Evolutionary conservation across 169 alveolate genomes (phyloP), one percentile per base, ranked within the genome.

Genomic region (Cryptosporidium canis): DNA sequence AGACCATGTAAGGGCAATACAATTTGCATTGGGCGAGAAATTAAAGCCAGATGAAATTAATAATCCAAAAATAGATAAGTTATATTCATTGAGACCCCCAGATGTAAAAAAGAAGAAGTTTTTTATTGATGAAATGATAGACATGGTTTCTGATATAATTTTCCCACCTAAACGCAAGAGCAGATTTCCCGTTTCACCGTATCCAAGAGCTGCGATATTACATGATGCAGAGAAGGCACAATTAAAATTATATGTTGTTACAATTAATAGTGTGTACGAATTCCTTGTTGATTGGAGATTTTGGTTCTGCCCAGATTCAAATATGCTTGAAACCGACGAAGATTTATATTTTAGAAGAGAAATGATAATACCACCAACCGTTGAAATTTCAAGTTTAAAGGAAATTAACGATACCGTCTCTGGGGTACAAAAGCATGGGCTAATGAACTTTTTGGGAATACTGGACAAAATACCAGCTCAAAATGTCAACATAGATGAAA

Each of bases 261-360:
- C 87, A 18, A 37, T 58, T 39, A 77, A 77, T 44, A 41, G 77
- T 39, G 63, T 77, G 11, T 77, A 77, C 39, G 87, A 77, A 37
- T 37, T 77, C 21, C 53, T 55, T 39, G 64, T 58, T 24, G 72
- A 77, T 31, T 77, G 87, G 87, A 55, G 72, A 61, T 77, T 43
- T 58, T 77, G 87, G 87, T 77, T 77, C 31, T 77, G 66, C 4
- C 87, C 87, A 27, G 87, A 77, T 77, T 77, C 87, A 58, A 55
- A n/a, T 12, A 77, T 77, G 87, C 47, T 77, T 12, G 72, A 55
- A n/a, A 77, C 87, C 9, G 45, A 44, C n/a, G 87, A 77, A 11
- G 87, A 77, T 61, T 48, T 77, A 41, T 77, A 77, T 39, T 61
- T 77, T 44, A 77, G 87, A 77, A 35, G 64, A 9, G 87, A 77